These are phyloP conservation scores for Arthrobotrys conoides DNA, from an alignment of 2,329 filamentous ascomycete genomes.

Conservation along the genomic window DNA sequence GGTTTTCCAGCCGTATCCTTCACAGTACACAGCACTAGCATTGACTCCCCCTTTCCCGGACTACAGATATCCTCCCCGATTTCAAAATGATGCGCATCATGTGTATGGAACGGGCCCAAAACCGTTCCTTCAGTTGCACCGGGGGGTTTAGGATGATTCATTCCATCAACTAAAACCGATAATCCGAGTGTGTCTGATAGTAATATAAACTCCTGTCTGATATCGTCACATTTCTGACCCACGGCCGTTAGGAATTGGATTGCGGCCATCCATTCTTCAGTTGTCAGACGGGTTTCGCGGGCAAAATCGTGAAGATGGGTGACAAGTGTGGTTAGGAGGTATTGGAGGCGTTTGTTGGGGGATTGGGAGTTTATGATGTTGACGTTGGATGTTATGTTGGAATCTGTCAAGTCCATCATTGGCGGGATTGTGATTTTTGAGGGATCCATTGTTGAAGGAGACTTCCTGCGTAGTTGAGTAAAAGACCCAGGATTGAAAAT, in stretches of 20 bases:
- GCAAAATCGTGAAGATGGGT: conserved; percentile 86
- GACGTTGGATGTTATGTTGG: conserved; percentile 85
- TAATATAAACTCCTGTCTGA: conserved; percentile 84
- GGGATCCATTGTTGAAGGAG: conserved; percentile 68
- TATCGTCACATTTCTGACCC: conserved; percentile 80
- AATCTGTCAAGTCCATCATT: conserved; percentile 80
- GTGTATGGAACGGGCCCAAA: conserved; percentile 85
- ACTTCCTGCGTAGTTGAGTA: background rate
- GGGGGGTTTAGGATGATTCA: conserved; percentile 84
- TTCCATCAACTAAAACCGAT: conserved; percentile 83
- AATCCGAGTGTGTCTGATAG: conserved; percentile 84
- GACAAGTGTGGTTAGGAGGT: conserved; percentile 78
- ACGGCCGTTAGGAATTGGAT: conserved; percentile 79
- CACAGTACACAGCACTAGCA: conserved; percentile 81
- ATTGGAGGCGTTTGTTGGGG: conserved; percentile 71
- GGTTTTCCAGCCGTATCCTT: conserved; percentile 76
- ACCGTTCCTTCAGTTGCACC: conserved; percentile 82
- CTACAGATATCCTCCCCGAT: conserved; percentile 77
- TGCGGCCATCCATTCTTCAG: conserved; percentile 82
- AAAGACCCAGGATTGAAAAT: background rate
- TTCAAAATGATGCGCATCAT: conserved; percentile 75
- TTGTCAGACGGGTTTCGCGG: conserved; percentile 81
- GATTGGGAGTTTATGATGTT: conserved; percentile 81
- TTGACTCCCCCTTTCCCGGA: conserved; percentile 78
- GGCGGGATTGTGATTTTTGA: conserved; percentile 69